These are phyloP conservation scores for Ambrosia trifida DNA, from an alignment of 129 eudicot genomes.

Conservation along the genomic window DNA sequence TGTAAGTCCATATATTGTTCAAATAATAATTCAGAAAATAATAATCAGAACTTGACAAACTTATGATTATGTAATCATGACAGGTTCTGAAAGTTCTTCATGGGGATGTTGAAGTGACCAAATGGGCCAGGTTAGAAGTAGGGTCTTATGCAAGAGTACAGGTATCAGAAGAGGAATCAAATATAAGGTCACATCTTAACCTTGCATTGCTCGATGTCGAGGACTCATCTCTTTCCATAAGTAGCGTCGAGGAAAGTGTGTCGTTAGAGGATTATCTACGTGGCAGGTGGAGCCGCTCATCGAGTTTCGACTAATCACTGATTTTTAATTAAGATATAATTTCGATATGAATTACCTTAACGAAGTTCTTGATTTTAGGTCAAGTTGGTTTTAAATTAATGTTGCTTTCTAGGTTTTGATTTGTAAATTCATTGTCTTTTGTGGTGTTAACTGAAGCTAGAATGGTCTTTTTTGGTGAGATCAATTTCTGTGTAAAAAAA, in stretches of 20 bases:
- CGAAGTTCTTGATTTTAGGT: not conserved
- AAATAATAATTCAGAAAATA: not conserved
- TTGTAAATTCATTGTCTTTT: conserved; percentile 19
- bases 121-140: conserved; percentile 59
- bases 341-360: not conserved
- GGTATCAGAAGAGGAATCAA: conserved; percentile 38
- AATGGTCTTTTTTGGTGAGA: conserved; percentile 26
- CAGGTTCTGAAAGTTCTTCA: conserved; percentile 75
- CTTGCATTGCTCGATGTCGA: conserved; percentile 68
- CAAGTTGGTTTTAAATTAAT: not conserved
- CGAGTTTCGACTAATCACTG: conserved; percentile 49
- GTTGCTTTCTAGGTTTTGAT: conserved; percentile 17
- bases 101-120: conserved; percentile 53
- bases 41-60: not conserved
- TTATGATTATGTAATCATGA: conserved; percentile 8
- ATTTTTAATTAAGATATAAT: not conserved
- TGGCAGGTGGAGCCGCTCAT: conserved; percentile 70
- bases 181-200: conserved; percentile 63
- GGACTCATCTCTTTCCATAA: conserved; percentile 53
- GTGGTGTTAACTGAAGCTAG: conserved; percentile 14
- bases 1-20: conserved; percentile 48
- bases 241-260: conserved; percentile 56
- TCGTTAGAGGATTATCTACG: conserved; percentile 73
- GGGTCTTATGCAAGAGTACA: conserved; percentile 35
- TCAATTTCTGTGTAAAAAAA: conserved; percentile 30